Percentiles rank a stretch among this genome's conserved stretches.
These are phyloP conservation scores for Davidsoniella neocaledoniae DNA, from an alignment of 2,329 filamentous ascomycete species.

Conservation along the genomic window DNA sequence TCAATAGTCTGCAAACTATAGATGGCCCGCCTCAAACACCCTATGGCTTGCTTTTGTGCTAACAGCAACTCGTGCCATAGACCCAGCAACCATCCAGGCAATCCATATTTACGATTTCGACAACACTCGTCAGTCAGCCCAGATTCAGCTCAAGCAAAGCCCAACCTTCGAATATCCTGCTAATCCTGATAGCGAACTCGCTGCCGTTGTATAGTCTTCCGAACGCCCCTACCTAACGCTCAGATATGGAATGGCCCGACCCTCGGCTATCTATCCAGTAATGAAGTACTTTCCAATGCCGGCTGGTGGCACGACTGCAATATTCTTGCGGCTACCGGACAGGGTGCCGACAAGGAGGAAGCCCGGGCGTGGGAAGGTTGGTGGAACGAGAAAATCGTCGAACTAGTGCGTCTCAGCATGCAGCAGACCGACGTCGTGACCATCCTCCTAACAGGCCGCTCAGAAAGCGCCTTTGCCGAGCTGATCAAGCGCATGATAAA, in stretches of 20 bases:
- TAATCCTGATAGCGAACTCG: no score
- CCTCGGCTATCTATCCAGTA: conserved; percentile 57
- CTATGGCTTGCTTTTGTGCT: neutral
- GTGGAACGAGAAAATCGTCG: conserved; percentile 87
- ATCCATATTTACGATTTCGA: conserved; percentile 97
- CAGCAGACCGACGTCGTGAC: conserved; percentile 70
- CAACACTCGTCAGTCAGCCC: conserved; percentile 55
- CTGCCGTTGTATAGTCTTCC: conserved; percentile 48
- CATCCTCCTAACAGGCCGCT: conserved; percentile 74
- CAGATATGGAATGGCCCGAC: conserved; percentile 71
- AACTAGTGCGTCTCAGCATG: conserved; percentile 66
- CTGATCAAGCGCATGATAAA: conserved; percentile 66
- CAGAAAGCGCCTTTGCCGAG: conserved; percentile 58
- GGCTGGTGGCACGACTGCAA: conserved; percentile 95
- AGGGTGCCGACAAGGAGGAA: conserved; percentile 70
- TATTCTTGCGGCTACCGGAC: conserved; percentile 72
- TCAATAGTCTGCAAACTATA: no score
- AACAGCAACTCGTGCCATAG: conserved; percentile 18
- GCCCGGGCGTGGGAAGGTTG: conserved; percentile 72
- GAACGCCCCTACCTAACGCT: conserved; percentile 74
- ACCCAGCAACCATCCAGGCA: conserved; percentile 51
- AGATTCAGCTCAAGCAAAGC: neutral
- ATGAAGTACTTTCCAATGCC: conserved; percentile 62
- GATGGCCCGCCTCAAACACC: neutral
- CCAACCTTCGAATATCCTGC: no score